These are phyloP conservation scores for Quercus bicolor DNA, from an alignment of 306 rosid species.

Conservation along the genomic window DNA sequence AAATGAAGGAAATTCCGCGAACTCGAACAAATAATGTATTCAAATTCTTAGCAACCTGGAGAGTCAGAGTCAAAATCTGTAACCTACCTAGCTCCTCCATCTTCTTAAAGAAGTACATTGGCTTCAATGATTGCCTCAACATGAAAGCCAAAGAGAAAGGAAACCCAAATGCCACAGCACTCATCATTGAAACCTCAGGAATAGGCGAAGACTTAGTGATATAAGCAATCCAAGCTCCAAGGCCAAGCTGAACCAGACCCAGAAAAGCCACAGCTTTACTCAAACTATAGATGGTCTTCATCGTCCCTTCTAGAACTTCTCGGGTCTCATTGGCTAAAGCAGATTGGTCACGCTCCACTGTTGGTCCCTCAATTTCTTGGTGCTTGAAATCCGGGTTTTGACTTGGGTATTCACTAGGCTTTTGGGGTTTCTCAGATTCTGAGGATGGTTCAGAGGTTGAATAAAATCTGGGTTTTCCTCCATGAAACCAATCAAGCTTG, in stretches of 20 bases:
- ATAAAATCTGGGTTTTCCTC: conserved; percentile 27
- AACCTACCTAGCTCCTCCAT: conserved; percentile 69
- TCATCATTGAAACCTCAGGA: conserved; percentile 52
- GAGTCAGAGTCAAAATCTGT: conserved; percentile 58
- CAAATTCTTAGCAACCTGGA: conserved; percentile 66
- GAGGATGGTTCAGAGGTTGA: conserved; percentile 44
- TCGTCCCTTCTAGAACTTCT: conserved; percentile 43
- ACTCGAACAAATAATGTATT: conserved; percentile 48
- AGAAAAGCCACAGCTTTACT: conserved; percentile 55
- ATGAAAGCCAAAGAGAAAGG: conserved; percentile 65
- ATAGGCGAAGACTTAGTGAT: conserved; percentile 30
- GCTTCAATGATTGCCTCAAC: conserved; percentile 62
- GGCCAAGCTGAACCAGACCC: conserved; percentile 58
- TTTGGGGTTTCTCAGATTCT: conserved; percentile 36
- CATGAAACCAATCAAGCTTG: neutral
- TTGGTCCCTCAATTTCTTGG: conserved; percentile 94
- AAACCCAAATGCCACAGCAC: conserved; percentile 70
- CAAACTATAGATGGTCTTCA: conserved; percentile 53
- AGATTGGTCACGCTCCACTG: conserved; percentile 78
- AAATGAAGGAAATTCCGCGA: conserved; percentile 48
- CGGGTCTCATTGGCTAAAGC: conserved; percentile 66
- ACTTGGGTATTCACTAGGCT: conserved; percentile 47
- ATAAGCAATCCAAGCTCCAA: conserved; percentile 77
- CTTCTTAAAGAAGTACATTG: conserved; percentile 55
- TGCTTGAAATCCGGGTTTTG: conserved; percentile 70